These are phyloP conservation scores for Zalaria sp. DNA, from an alignment of 2,329 filamentous ascomycete species.

Conservation along the genomic window DNA sequence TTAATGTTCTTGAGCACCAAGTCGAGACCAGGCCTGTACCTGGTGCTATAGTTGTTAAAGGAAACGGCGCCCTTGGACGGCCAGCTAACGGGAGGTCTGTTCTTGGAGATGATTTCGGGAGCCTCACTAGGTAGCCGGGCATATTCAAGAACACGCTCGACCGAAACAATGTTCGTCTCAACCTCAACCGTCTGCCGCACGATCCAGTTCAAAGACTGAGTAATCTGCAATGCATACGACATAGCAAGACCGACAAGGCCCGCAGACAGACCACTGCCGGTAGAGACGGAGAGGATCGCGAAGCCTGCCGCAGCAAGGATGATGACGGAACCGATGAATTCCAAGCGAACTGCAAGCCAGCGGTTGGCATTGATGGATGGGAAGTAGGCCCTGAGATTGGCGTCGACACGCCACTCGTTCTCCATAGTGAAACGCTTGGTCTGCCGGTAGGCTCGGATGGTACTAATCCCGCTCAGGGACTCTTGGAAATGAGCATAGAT, in stretches of 20 bases:
- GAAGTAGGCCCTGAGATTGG: constrained; percentile 87
- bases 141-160: constrained; percentile 95
- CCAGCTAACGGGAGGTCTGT: constrained; percentile 80
- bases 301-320: constrained; percentile 79
- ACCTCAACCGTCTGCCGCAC: constrained; percentile 97
- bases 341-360: constrained; percentile 88
- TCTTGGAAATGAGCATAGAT: constrained; percentile 99
- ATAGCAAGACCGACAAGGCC: constrained; percentile 85
- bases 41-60: constrained; percentile 87
- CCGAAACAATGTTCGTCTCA: constrained; percentile 99
- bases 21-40: constrained; percentile 80
- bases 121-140: constrained; percentile 83
- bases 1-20: constrained; percentile 87
- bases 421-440: constrained; percentile 76
- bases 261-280: constrained; percentile 46
- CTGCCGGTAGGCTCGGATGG: constrained; percentile 88
- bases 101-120: constrained; percentile 80
- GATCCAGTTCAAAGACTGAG: constrained; percentile 96
- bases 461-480: constrained; percentile 82
- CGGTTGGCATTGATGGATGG: constrained; percentile 81
- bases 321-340: constrained; percentile 89
- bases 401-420: constrained; percentile 95
- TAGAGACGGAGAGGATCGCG: constrained; percentile 65
- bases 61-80: constrained; percentile 76
- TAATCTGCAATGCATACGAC: constrained; percentile 96